These are phyloP conservation scores for Lyophyllum atratum DNA, from an alignment of 768 basidiomycete genomes.

Conservation along the genomic window DNA sequence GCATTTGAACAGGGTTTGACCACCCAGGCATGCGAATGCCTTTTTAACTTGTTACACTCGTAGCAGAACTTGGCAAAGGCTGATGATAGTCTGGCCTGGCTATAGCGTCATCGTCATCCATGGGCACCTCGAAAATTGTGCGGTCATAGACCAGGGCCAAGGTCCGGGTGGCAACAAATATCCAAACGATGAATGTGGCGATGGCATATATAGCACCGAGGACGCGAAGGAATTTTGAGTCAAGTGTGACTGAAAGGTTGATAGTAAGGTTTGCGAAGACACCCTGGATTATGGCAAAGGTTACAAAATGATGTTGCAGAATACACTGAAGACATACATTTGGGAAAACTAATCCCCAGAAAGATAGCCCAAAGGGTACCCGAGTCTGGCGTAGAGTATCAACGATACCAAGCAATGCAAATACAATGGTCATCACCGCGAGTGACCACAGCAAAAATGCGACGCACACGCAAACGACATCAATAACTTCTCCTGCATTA, in stretches of 20 bases:
- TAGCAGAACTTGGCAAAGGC: slow-evolving; percentile 2
- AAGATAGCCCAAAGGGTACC: slow-evolving; percentile 56
- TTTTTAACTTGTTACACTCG: not conserved
- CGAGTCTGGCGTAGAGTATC: slow-evolving; percentile 39
- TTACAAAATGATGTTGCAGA: not conserved
- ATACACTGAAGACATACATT: slow-evolving; percentile 43
- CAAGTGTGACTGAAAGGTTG: slow-evolving; percentile 46
- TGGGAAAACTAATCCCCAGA: slow-evolving; percentile 75
- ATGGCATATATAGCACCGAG: slow-evolving; percentile 58
- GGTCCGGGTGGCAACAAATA: slow-evolving; percentile 47
- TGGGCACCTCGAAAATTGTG: not conserved
- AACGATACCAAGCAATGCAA: slow-evolving; percentile 51
- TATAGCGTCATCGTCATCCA: not conserved
- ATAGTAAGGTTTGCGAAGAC: slow-evolving; percentile 71
- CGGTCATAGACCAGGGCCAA: slow-evolving; percentile 20
- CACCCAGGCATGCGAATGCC: not conserved
- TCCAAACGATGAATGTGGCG: slow-evolving; percentile 54
- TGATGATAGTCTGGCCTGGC: not conserved
- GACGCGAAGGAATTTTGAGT: slow-evolving; percentile 56
- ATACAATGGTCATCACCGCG: slow-evolving; percentile 63
- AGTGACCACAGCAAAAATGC: slow-evolving; percentile 63
- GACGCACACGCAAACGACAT: slow-evolving; percentile 46
- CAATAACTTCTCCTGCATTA: slow-evolving; percentile 37
- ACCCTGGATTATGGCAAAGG: slow-evolving; percentile 34
- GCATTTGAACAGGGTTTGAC: not conserved